A percentile compares a stretch with the other conserved stretches of the same genome.
Evolutionary conservation across 2,329 filamentous ascomycete species (phyloP).

Genomic region (Pseudocercospora cruenta): DNA sequence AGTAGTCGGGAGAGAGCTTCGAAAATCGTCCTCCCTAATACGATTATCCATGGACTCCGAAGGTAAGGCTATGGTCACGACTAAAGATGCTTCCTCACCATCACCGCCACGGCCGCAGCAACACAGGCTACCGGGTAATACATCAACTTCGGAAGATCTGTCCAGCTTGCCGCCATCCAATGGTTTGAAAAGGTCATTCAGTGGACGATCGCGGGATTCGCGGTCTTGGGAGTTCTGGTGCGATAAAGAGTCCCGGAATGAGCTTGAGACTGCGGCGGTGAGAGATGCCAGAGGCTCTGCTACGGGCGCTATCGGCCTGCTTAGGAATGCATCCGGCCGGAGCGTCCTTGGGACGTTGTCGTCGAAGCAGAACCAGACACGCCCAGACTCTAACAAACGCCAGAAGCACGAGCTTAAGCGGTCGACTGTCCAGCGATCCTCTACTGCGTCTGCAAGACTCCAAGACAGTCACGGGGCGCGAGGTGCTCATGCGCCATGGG

Average conservation of each 20-base stretch:
- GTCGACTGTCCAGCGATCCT: conserved; percentile 36
- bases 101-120: conserved; percentile 59
- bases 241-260: conserved; percentile 76
- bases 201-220: conserved; percentile 76
- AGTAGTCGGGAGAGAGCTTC: conserved; percentile 18
- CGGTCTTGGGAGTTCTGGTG: conserved; percentile 91
- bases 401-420: conserved; percentile 53
- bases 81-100: conserved; percentile 68
- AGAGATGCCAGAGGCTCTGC: conserved; percentile 79
- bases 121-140: conserved; percentile 45
- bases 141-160: conserved; percentile 36
- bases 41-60: conserved; percentile 83
- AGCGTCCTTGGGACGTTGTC: conserved; percentile 57
- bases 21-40: conserved; percentile 57
- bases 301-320: conserved; percentile 76
- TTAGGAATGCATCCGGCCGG: conserved; percentile 70
- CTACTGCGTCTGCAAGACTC: conserved; percentile 38
- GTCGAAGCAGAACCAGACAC: conserved; percentile 65
- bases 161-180: conserved; percentile 5
- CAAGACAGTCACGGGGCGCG: conserved; percentile 22
- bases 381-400: conserved; percentile 34
- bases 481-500: conserved; percentile 28
- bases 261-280: conserved; percentile 78
- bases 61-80: conserved; percentile 85
- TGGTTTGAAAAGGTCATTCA: conserved; percentile 57